A percentile compares a stretch with the other conserved stretches of the same genome.
Conservation (phyloP, 75 land plant genomes). For the Picea sitchensis region DNA sequence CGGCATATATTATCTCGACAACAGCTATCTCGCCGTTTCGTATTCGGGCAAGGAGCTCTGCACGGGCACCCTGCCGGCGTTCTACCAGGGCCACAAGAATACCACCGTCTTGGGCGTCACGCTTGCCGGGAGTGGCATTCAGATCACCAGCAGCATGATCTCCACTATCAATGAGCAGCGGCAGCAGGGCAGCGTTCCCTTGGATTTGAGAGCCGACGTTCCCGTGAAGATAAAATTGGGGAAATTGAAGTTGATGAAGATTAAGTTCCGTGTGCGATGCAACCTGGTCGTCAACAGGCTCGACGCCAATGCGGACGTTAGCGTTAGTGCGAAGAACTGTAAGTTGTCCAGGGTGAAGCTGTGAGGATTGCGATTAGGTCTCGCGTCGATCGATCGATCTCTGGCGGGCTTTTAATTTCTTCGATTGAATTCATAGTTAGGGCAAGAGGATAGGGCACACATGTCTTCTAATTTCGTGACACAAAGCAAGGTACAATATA, state of each 20-base stretch:
- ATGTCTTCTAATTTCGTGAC: no score
- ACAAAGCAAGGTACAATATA: no score
- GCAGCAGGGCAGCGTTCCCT: conserved; percentile 43
- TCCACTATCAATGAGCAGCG: conserved; percentile 34
- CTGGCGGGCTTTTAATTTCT: no score
- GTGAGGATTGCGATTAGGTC: neutral
- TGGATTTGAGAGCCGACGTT: conserved; percentile 32
- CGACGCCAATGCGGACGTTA: conserved; percentile 23
- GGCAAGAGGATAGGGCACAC: no score
- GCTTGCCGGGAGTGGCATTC: conserved; percentile 19
- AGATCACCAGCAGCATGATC: conserved; percentile 23
- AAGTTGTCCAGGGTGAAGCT: conserved; percentile 17
- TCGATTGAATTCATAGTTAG: no score
- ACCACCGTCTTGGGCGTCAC: conserved; percentile 13
- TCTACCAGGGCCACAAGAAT: conserved; percentile 33
- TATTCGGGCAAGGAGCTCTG: conserved; percentile 24
- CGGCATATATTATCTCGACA: conserved; percentile 37
- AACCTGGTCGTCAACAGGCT: conserved; percentile 41
- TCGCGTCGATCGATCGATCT: no score
- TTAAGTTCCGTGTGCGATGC: conserved; percentile 31
- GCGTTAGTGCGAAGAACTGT: conserved; percentile 39
- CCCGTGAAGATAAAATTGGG: conserved; percentile 51
- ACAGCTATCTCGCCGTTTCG: conserved; percentile 3
- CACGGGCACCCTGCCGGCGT: neutral
- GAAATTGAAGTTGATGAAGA: conserved; percentile 35